Evolutionary conservation across 2,329 filamentous ascomycete species (phyloP).

Genomic region (Penicillium sp.): DNA sequence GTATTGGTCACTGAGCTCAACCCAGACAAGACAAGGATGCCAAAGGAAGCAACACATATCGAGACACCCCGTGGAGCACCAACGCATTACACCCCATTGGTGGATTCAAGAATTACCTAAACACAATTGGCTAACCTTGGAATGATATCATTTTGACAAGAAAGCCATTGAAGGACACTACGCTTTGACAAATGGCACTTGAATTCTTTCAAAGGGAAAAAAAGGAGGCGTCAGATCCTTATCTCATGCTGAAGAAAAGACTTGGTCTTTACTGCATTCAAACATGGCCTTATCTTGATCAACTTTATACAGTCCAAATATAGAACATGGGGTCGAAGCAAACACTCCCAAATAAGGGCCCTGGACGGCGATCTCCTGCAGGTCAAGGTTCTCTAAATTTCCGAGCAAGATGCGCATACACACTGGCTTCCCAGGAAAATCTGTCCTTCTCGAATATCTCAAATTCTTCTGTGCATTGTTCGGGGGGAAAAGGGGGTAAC

Average conservation of each 20-base stretch:
- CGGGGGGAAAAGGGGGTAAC: constrained; percentile 15
- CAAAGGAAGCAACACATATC: not conserved
- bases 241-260: not conserved
- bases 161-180: not conserved
- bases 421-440: not conserved
- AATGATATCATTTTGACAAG: not conserved
- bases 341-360: constrained; percentile 4
- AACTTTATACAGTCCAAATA: constrained; percentile 17
- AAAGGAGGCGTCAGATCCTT: not conserved
- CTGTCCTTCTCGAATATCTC: constrained; percentile 23
- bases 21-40: not conserved
- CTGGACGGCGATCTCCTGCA: constrained; percentile 13
- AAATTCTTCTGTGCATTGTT: constrained; percentile 31
- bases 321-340: constrained; percentile 15
- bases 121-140: constrained; percentile 1
- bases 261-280: constrained; percentile 5
- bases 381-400: constrained; percentile 6
- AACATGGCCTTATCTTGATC: constrained; percentile 1
- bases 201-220: not conserved
- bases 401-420: not conserved
- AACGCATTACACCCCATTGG: not conserved
- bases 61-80: not conserved
- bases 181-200: not conserved
- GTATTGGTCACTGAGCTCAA: not conserved
- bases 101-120: not conserved